These are phyloP conservation scores for Fusarium cicatricum DNA, from an alignment of 2,329 filamentous ascomycete species.

Conservation along the genomic window DNA sequence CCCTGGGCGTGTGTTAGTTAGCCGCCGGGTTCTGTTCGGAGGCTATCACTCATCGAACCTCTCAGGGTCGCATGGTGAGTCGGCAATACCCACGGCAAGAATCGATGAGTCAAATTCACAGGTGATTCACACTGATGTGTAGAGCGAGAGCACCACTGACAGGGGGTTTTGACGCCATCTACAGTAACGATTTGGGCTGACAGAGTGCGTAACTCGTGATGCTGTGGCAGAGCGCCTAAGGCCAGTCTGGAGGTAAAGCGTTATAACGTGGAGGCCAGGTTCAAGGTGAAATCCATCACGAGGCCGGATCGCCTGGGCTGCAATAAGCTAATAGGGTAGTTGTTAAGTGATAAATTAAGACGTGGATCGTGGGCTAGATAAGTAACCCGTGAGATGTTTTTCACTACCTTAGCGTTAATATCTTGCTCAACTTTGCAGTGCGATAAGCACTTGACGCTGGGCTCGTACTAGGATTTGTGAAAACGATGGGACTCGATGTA, in stretches of 20 bases:
- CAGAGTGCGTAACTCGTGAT: slow-evolving; percentile 1
- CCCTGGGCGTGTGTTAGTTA: too few species aligned
- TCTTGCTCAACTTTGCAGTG: too few species aligned
- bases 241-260: too few species aligned
- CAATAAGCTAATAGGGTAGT: not conserved
- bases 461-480: not conserved
- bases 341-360: slow-evolving; percentile 1
- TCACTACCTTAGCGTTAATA: too few species aligned
- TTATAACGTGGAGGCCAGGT: too few species aligned
- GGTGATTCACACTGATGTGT: not conserved
- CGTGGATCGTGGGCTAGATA: not conserved
- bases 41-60: slow-evolving; percentile 1
- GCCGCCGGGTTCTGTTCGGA: not conserved
- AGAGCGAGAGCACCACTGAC: not conserved
- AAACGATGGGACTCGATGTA: not conserved
- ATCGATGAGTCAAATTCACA: not conserved
- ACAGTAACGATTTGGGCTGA: not conserved
- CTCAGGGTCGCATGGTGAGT: slow-evolving; percentile 7
- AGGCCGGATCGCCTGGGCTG: slow-evolving; percentile 5
- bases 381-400: too few species aligned
- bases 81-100: not conserved
- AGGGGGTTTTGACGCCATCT: slow-evolving; percentile 4
- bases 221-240: too few species aligned
- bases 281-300: too few species aligned
- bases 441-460: slow-evolving; percentile 1